A percentile compares a stretch with the other conserved stretches of the same genome.
These are phyloP conservation scores for Eucalyptus dawsonii DNA, from an alignment of 345 rosid species.

Conservation along the genomic window DNA sequence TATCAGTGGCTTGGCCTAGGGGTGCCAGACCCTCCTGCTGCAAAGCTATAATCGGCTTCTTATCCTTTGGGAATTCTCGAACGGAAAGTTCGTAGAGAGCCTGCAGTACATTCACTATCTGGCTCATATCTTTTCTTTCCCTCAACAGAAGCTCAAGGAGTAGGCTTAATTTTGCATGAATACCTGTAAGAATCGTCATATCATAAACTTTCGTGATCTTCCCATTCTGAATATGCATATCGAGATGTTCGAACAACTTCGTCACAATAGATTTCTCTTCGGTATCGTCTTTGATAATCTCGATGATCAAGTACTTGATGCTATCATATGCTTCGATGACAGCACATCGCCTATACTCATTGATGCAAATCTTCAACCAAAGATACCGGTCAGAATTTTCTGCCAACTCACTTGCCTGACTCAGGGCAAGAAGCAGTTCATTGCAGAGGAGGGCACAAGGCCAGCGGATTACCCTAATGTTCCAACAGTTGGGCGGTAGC, in stretches of 20 bases:
- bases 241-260: conserved; percentile 34
- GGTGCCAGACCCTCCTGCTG: conserved; percentile 59
- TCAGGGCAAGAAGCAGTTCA: conserved; percentile 75
- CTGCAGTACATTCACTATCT: conserved; percentile 61
- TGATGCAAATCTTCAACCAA: conserved; percentile 65
- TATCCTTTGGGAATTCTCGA: conserved; percentile 42
- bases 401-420: conserved; percentile 62
- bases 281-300: conserved; percentile 30
- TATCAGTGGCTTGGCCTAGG: conserved; percentile 11
- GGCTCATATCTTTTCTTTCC: conserved; percentile 31
- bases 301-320: conserved; percentile 46
- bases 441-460: conserved; percentile 81
- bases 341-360: conserved; percentile 78
- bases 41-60: conserved; percentile 17
- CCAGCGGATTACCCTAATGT: conserved; percentile 79
- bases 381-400: conserved; percentile 61
- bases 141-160: conserved; percentile 58
- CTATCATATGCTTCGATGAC: conserved; percentile 86
- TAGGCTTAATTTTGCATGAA: conserved; percentile 50
- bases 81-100: conserved; percentile 64
- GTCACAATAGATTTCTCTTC: conserved; percentile 47
- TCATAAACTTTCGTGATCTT: conserved; percentile 27
- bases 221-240: conserved; percentile 24
- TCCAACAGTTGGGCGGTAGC: conserved; percentile 74
- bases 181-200: conserved; percentile 27